phyloP scores from a whole-genome alignment of 306 rosid genomes.

The Malus orientalis region DNA sequence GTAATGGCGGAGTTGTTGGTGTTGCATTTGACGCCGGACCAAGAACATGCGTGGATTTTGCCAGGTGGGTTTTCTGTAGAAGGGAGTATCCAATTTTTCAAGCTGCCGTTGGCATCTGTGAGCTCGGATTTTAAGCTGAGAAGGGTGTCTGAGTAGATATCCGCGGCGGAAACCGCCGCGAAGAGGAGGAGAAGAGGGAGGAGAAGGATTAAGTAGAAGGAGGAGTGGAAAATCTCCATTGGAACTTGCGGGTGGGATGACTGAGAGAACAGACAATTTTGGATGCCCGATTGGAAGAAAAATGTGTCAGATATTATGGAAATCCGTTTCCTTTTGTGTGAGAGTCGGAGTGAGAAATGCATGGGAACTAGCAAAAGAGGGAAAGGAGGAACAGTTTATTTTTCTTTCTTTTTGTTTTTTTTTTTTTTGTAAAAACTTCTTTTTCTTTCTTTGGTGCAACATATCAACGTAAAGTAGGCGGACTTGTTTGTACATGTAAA shows the following conservation, averaged over 20 bases:
- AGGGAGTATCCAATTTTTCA: conserved; percentile 60
- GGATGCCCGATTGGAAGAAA: conserved; percentile 33
- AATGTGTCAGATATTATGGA: conserved; percentile 28
- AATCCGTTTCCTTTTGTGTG: conserved; percentile 32
- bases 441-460: too few relatives aligned
- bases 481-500: too few relatives aligned
- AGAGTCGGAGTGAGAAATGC: conserved; percentile 46
- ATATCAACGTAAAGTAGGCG: accelerated
- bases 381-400: not conserved
- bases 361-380: conserved; percentile 76
- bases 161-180: conserved; percentile 39
- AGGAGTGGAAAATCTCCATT: conserved; percentile 60
- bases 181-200: conserved; percentile 39
- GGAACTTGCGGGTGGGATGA: conserved; percentile 42
- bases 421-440: too few relatives aligned
- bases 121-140: conserved; percentile 69
- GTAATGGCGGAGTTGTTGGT: conserved; percentile 43
- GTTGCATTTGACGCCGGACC: conserved; percentile 74
- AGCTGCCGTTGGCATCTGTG: conserved; percentile 35
- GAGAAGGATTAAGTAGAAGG: conserved; percentile 37
- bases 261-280: conserved; percentile 25
- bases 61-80: conserved; percentile 30
- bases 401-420: too few relatives aligned
- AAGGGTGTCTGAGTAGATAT: conserved; percentile 68
- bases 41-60: conserved; percentile 64